Evolutionary conservation across 345 rosid genomes (phyloP).

Genomic region (Raphanus sativus): DNA sequence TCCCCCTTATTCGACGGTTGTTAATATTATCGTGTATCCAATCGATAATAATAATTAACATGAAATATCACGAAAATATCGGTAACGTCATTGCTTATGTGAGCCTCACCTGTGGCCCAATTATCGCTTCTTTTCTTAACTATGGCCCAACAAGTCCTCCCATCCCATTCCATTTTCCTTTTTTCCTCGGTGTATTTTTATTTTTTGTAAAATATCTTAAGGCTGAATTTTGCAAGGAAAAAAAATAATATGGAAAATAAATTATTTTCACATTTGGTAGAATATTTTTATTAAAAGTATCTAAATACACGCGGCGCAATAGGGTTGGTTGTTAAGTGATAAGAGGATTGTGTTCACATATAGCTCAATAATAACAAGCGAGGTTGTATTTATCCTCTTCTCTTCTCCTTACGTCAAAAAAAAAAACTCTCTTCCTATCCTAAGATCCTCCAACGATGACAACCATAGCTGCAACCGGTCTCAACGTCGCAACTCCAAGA

Average conservation of each 20-base stretch:
- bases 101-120: constrained; percentile 22
- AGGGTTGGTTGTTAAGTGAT: constrained; percentile 50
- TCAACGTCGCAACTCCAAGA: constrained; percentile 53
- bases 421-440: constrained; percentile 12
- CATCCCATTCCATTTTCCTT: no score
- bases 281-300: neutral
- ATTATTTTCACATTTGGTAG: neutral
- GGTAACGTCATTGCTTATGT: neutral
- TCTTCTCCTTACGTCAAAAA: neutral
- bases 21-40: neutral
- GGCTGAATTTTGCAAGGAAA: neutral
- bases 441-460: constrained; percentile 46
- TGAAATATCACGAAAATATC: neutral
- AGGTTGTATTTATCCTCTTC: neutral
- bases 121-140: no score
- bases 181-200: no score
- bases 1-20: constrained; percentile 28
- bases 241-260: neutral
- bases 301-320: constrained; percentile 43
- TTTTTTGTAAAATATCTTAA: no score
- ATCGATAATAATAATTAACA: neutral
- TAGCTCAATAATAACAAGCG: neutral
- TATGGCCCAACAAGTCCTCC: no score
- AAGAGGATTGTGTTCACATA: constrained; percentile 57
- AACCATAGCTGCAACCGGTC: constrained; percentile 45